Percentiles rank a stretch among this genome's conserved stretches.
phyloP scores from a whole-genome alignment of 495 filamentous ascomycete species.

The Gamarada debralockiae region DNA sequence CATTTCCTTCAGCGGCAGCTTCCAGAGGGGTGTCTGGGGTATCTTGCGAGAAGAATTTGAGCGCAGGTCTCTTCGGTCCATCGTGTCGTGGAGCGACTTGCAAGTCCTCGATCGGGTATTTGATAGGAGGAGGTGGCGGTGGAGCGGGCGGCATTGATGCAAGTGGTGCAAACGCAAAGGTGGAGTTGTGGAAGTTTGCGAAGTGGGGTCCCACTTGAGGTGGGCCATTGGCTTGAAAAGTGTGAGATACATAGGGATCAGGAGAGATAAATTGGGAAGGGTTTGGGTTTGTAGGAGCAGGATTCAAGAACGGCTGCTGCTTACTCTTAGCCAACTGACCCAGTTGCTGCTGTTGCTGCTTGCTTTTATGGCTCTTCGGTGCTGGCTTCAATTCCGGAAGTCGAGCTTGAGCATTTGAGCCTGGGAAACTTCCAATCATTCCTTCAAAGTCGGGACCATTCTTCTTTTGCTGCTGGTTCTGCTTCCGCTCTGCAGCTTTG shows the following conservation, averaged over 20 bases:
- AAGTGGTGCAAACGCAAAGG: constrained; percentile 18
- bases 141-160: constrained; percentile 43
- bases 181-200: constrained; percentile 20
- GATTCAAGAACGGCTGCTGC: constrained; percentile 25
- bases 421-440: constrained; percentile 32
- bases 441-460: constrained; percentile 40
- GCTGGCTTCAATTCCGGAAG: constrained; percentile 79
- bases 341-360: constrained; percentile 34
- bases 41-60: constrained; percentile 73
- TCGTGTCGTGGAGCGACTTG: constrained; percentile 62
- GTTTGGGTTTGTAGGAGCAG: constrained; percentile 18
- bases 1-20: constrained; percentile 36
- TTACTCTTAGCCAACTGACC: constrained; percentile 19
- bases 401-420: constrained; percentile 36
- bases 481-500: constrained; percentile 74
- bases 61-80: constrained; percentile 58
- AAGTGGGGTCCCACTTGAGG: constrained; percentile 18
- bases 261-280: constrained; percentile 9
- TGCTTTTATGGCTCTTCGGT: constrained; percentile 71
- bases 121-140: constrained; percentile 73
- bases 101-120: constrained; percentile 94
- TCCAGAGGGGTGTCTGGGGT: constrained; percentile 36
- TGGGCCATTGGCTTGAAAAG: constrained; percentile 21
- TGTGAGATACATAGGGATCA: constrained; percentile 21
- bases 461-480: constrained; percentile 61